These are phyloP conservation scores for Pueraria montana DNA, from an alignment of 306 rosid genomes.

Conservation along the genomic window DNA sequence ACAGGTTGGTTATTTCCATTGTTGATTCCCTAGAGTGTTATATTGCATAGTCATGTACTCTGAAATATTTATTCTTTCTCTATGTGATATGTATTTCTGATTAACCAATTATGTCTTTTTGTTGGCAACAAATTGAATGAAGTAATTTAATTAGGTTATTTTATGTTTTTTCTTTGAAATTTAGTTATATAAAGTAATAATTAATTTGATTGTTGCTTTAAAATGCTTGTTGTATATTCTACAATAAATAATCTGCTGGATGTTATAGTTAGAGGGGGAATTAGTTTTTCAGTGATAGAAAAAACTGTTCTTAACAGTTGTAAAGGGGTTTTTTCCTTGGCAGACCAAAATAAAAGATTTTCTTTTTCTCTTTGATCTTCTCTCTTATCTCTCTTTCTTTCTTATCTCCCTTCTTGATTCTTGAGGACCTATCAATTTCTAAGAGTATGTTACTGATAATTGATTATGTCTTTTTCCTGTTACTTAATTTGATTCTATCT, in stretches of 20 bases:
- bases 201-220: constrained; percentile 25
- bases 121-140: constrained; percentile 24
- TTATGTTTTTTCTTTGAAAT: not conserved
- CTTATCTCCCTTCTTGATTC: too few species aligned
- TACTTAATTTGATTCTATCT: constrained; percentile 38
- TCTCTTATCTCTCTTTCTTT: too few species aligned
- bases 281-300: too few species aligned
- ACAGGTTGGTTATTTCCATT: constrained; percentile 70
- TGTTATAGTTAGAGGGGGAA: too few species aligned
- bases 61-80: constrained; percentile 1
- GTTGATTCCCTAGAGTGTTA: not conserved
- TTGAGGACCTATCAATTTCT: too few species aligned
- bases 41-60: not conserved
- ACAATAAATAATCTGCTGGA: constrained; percentile 10
- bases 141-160: constrained; percentile 11
- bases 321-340: too few species aligned
- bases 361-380: too few species aligned
- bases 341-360: too few species aligned
- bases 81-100: constrained; percentile 33
- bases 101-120: constrained; percentile 16
- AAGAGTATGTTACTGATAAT: not conserved
- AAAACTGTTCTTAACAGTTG: too few species aligned
- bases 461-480: constrained; percentile 31
- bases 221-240: not conserved
- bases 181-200: constrained; percentile 2